Percentiles rank a stretch among this genome's conserved stretches.
Evolutionary conservation across 345 rosid species (phyloP).

Genomic region (Eucalyptus polyanthemos): DNA sequence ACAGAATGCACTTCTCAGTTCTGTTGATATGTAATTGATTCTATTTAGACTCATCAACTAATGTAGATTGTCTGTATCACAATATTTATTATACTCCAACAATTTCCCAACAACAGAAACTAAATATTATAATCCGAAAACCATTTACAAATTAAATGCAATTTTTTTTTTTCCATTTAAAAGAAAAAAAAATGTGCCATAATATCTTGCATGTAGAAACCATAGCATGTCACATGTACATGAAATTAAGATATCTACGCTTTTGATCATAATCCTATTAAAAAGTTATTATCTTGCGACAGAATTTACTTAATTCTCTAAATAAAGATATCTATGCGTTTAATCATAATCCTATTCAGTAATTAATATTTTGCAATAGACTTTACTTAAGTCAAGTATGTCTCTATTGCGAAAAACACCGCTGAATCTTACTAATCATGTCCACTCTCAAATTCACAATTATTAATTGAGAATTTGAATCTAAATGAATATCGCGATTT

Average conservation of each 20-base stretch:
- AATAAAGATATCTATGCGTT: background rate
- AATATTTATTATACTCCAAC: background rate
- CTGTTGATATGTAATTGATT: background rate
- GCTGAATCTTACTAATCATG: background rate
- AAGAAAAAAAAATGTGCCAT: background rate
- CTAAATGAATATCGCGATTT: background rate
- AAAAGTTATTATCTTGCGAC: background rate
- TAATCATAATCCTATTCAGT: background rate
- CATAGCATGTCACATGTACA: background rate
- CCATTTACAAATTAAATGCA: background rate
- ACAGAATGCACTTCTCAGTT: background rate
- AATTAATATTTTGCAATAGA: background rate
- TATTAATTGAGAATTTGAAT: background rate
- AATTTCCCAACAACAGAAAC: background rate
- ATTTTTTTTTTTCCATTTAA: background rate
- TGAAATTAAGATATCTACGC: background rate
- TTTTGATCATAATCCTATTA: background rate
- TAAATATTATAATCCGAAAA: background rate
- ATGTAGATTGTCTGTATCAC: background rate
- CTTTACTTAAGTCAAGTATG: background rate
- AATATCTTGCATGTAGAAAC: background rate
- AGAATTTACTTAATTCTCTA: background rate
- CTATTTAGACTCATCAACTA: background rate
- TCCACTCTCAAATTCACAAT: background rate
- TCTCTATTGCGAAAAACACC: background rate